These are phyloP conservation scores for Russula compacta DNA, from an alignment of 768 basidiomycete genomes.

Conservation along the genomic window DNA sequence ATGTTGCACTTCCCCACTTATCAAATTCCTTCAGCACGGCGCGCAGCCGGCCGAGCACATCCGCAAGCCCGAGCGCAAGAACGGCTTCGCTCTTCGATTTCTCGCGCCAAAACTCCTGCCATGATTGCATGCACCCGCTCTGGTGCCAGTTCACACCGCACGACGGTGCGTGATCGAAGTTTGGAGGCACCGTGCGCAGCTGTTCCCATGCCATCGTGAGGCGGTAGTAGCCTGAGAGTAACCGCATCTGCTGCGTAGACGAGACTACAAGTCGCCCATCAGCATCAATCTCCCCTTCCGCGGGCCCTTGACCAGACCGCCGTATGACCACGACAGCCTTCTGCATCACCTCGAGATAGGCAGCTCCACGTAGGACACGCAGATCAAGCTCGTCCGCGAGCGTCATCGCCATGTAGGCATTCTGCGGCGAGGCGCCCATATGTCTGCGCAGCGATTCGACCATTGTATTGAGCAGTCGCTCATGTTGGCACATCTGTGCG, in stretches of 20 bases:
- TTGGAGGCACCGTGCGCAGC: slow-evolving; percentile 44
- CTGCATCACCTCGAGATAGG: slow-evolving; percentile 70
- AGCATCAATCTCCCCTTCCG: slow-evolving; percentile 26
- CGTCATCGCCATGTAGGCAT: slow-evolving; percentile 65
- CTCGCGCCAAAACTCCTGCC: slow-evolving; percentile 76
- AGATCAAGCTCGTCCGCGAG: slow-evolving; percentile 64
- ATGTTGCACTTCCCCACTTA: slow-evolving; percentile 60
- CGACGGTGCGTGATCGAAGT: slow-evolving; percentile 54
- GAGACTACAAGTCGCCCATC: slow-evolving; percentile 45
- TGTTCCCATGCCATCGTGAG: slow-evolving; percentile 60
- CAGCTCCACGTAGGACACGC: slow-evolving; percentile 48
- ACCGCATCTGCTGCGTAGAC: slow-evolving; percentile 49
- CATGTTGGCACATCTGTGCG: slow-evolving; percentile 59
- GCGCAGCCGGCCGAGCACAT: slow-evolving; percentile 57
- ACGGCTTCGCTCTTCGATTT: slow-evolving; percentile 56
- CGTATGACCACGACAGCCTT: slow-evolving; percentile 37
- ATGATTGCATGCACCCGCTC: slow-evolving; percentile 60
- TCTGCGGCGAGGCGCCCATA: slow-evolving; percentile 53
- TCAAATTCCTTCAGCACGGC: slow-evolving; percentile 61
- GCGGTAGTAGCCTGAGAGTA: slow-evolving; percentile 62
- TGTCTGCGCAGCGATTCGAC: slow-evolving; percentile 48
- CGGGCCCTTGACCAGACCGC: slow-evolving; percentile 16
- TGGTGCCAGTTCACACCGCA: slow-evolving; percentile 68
- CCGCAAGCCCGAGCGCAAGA: slow-evolving; percentile 49
- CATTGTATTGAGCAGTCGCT: slow-evolving; percentile 51